A percentile compares a stretch with the other conserved stretches of the same genome.
phyloP scores from a whole-genome alignment of 1,284 basidiomycete species.

The Apiotrichum porosum region DNA sequence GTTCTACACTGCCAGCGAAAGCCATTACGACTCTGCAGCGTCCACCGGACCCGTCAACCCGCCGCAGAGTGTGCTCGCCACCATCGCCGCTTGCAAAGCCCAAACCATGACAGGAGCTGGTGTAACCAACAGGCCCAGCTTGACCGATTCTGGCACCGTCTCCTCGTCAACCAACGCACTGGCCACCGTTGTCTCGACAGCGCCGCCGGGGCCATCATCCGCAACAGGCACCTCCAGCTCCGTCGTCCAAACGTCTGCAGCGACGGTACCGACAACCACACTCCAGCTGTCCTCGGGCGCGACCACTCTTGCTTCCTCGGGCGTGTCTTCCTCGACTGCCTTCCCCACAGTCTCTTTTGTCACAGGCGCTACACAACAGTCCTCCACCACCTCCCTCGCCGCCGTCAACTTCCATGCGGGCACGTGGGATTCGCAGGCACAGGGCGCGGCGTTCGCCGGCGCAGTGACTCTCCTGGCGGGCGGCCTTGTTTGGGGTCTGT shows the following conservation, averaged over 20 bases:
- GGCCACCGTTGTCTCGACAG: no score
- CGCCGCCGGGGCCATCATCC: no score
- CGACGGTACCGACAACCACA: no score
- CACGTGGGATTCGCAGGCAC: conserved; percentile 37
- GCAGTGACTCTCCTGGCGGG: conserved; percentile 25
- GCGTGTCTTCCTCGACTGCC: not conserved
- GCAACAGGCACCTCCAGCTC: no score
- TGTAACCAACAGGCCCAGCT: no score
- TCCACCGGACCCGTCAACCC: conserved; percentile 31
- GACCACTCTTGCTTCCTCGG: not conserved
- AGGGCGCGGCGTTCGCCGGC: conserved; percentile 22
- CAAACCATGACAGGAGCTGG: no score
- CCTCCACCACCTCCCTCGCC: not conserved
- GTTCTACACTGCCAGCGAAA: conserved; percentile 26
- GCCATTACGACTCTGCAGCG: conserved; percentile 30
- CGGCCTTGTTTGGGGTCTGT: conserved; percentile 28
- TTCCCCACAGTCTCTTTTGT: no score
- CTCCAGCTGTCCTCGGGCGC: no score
- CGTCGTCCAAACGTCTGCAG: no score
- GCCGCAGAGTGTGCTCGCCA: conserved; percentile 22
- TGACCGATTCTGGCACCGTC: no score
- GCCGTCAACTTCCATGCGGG: conserved; percentile 29
- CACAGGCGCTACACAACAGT: no score
- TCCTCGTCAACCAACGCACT: no score
- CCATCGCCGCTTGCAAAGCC: conserved; percentile 9